These are phyloP conservation scores for Cucumis cinereus DNA, from an alignment of 306 rosid species.

Conservation along the genomic window DNA sequence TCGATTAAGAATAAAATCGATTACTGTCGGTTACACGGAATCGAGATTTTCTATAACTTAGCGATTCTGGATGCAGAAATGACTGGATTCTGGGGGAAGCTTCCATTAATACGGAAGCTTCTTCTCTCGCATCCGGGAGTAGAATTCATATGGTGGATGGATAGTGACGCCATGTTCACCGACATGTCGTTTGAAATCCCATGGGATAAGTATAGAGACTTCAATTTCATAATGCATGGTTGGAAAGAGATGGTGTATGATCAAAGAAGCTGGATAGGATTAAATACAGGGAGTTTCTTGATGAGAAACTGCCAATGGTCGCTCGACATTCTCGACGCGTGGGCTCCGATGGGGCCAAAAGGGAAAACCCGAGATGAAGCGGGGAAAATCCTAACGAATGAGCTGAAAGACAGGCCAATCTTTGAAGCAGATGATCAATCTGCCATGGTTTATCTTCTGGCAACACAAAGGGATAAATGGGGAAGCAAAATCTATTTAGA, in stretches of 20 bases:
- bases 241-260: conserved; percentile 85
- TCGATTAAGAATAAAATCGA: conserved; percentile 74
- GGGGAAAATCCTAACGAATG: conserved; percentile 50
- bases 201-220: conserved; percentile 55
- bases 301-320: conserved; percentile 73
- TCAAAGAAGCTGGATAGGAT: conserved; percentile 71
- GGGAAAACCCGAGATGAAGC: conserved; percentile 70
- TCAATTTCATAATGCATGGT: conserved; percentile 66
- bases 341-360: conserved; percentile 92
- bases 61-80: conserved; percentile 69
- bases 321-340: conserved; percentile 63
- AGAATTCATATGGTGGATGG: conserved; percentile 93
- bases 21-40: conserved; percentile 66
- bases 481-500: conserved; percentile 61
- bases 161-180: conserved; percentile 82
- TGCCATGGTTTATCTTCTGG: conserved; percentile 63
- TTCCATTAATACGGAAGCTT: conserved; percentile 69
- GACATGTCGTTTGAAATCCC: conserved; percentile 81
- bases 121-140: conserved; percentile 64
- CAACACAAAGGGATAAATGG: conserved; percentile 40
- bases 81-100: conserved; percentile 91
- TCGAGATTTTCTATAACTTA: conserved; percentile 67
- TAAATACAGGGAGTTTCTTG: conserved; percentile 65
- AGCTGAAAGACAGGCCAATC: conserved; percentile 53
- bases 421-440: conserved; percentile 80